phyloP scores from a whole-genome alignment of 208 protist genomes.

The Crithidia expoeki region DNA sequence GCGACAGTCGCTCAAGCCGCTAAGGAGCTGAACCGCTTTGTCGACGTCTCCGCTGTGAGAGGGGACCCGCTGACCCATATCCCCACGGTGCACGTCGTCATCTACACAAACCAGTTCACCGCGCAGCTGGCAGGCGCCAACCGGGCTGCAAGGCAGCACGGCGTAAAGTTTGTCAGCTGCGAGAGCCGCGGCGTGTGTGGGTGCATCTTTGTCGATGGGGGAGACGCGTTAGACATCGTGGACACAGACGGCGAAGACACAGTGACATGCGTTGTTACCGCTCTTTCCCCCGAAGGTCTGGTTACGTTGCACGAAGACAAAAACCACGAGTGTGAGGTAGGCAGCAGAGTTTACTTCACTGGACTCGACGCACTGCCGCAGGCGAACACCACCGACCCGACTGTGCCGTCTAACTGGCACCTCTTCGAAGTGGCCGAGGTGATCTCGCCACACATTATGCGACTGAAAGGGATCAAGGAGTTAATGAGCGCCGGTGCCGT shows the following conservation, averaged over 20 bases:
- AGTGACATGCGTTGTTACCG: conserved; percentile 79
- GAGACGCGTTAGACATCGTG: conserved; percentile 61
- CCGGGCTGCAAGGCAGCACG: conserved; percentile 48
- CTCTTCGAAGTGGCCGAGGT: conserved; percentile 79
- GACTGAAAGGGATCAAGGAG: conserved; percentile 50
- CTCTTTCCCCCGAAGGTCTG: conserved; percentile 65
- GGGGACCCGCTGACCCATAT: conserved; percentile 35
- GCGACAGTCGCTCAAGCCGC: conserved; percentile 61
- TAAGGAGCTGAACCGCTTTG: conserved; percentile 91
- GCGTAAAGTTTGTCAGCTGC: conserved; percentile 81
- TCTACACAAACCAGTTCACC: conserved; percentile 80
- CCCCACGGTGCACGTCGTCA: conserved; percentile 59
- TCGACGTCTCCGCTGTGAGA: conserved; percentile 56
- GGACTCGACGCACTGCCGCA: conserved; percentile 50
- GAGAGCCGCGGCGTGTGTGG: conserved; percentile 83
- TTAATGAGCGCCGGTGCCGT: conserved; percentile 19
- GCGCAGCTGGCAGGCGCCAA: conserved; percentile 62
- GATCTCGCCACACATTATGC: conserved; percentile 72
- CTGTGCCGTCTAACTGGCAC: conserved; percentile 33
- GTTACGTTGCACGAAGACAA: conserved; percentile 89
- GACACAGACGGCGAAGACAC: conserved; percentile 89
- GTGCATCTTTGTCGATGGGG: conserved; percentile 87
- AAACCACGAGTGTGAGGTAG: conserved; percentile 86
- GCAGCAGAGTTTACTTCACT: conserved; percentile 84
- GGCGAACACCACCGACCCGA: conserved; percentile 47